Conservation (phyloP, 495 filamentous ascomycete genomes). For the Penicillium bialowiezense region DNA sequence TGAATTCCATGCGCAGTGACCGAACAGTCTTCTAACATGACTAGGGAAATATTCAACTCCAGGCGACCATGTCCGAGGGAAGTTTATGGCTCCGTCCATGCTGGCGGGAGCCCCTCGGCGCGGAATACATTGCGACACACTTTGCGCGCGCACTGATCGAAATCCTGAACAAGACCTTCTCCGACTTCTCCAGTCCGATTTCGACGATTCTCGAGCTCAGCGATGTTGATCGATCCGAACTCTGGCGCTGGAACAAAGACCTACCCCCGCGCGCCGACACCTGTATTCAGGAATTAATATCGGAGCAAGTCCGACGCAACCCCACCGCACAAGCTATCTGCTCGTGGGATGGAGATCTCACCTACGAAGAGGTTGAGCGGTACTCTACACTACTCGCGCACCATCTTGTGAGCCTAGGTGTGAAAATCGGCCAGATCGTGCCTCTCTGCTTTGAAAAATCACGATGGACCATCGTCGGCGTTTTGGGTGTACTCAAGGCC, state of each 20-base stretch:
- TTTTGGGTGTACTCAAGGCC: constrained; percentile 28
- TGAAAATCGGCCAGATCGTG: constrained; percentile 38
- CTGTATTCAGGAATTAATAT: constrained; percentile 7
- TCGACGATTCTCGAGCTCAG: not conserved
- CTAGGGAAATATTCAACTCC: constrained; percentile 11
- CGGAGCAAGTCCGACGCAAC: not conserved
- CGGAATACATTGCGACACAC: constrained; percentile 9
- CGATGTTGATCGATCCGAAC: constrained; percentile 1
- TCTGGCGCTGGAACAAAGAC: constrained; percentile 6
- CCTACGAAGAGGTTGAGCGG: constrained; percentile 12
- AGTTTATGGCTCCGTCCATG: constrained; percentile 10
- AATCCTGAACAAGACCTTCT: constrained; percentile 1
- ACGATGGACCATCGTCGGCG: constrained; percentile 32
- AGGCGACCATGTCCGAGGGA: constrained; percentile 7
- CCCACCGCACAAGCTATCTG: constrained; percentile 3
- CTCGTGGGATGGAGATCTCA: not conserved
- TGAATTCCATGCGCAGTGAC: not conserved
- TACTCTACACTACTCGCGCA: constrained; percentile 2
- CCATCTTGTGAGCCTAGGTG: constrained; percentile 13
- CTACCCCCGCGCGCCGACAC: constrained; percentile 1
- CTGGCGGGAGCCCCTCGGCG: constrained; percentile 10
- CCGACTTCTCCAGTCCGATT: not conserved
- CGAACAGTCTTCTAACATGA: not conserved
- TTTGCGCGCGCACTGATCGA: constrained; percentile 5
- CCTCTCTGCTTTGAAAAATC: constrained; percentile 58